Evolutionary conservation across 192 early-diverging fungal genomes (phyloP).

Genomic region (Obelidium mucronatum): DNA sequence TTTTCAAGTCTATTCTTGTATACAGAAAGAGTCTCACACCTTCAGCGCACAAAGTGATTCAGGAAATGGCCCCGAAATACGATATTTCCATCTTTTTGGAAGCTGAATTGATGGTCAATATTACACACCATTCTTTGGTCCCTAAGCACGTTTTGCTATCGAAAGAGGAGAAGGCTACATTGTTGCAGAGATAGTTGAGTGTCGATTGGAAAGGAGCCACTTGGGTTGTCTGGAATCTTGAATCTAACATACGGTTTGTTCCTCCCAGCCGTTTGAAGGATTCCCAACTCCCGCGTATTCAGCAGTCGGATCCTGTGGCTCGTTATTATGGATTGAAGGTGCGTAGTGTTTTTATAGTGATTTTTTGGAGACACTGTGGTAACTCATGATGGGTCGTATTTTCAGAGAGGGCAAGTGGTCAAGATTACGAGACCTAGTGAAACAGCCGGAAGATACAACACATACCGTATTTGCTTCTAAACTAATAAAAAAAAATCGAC

Average conservation of each 20-base stretch:
- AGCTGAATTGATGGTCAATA: slow-evolving; percentile 93
- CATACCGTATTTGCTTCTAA: slow-evolving; percentile 95
- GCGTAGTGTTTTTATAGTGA: slow-evolving; percentile 54
- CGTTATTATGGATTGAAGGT: slow-evolving; percentile 91
- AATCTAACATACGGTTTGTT: neutral
- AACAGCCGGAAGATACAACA: slow-evolving; percentile 93
- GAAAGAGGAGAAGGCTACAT: slow-evolving; percentile 87
- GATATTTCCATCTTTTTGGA: slow-evolving; percentile 89
- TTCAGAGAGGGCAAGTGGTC: slow-evolving; percentile 73
- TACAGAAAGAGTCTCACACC: slow-evolving; percentile 85
- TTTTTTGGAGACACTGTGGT: slow-evolving; percentile 60
- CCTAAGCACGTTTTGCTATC: slow-evolving; percentile 89
- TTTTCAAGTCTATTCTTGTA: slow-evolving; percentile 87
- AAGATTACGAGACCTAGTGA: slow-evolving; percentile 95
- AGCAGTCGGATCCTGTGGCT: slow-evolving; percentile 87
- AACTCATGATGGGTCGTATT: neutral
- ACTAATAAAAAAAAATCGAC: no score
- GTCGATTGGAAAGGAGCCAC: slow-evolving; percentile 10
- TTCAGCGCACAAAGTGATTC: slow-evolving; percentile 82
- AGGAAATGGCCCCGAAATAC: slow-evolving; percentile 73
- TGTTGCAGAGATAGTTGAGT: slow-evolving; percentile 85
- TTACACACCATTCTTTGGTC: slow-evolving; percentile 95
- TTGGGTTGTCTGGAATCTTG: neutral
- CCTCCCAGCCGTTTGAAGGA: slow-evolving; percentile 84
- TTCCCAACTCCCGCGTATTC: slow-evolving; percentile 93